These are phyloP conservation scores for Pholiota conissans DNA, from an alignment of 768 basidiomycete species.

Conservation along the genomic window DNA sequence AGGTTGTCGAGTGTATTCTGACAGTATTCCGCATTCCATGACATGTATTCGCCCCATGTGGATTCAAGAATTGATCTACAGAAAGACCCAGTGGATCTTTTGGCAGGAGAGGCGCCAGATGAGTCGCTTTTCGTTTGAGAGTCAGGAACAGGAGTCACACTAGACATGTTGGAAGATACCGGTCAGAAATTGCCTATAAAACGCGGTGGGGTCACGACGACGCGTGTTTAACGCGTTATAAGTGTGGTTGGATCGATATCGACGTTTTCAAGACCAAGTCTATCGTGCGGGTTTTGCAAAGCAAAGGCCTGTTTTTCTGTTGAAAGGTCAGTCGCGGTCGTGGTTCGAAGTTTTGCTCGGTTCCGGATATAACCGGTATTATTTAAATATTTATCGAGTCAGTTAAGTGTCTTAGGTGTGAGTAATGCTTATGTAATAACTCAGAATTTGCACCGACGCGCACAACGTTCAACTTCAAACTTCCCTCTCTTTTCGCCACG, in stretches of 20 bases:
- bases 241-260: not conserved
- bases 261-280: too few species aligned
- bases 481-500: not conserved
- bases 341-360: too few species aligned
- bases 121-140: not conserved
- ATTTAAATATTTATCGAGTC: not conserved
- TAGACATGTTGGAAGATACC: not conserved
- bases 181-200: not conserved
- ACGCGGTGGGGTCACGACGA: not conserved
- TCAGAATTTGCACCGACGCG: not conserved
- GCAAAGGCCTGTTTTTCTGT: too few species aligned
- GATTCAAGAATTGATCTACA: not conserved
- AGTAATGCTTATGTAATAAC: not conserved
- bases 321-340: too few species aligned
- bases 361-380: too few species aligned
- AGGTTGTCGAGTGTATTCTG: constrained; percentile 4
- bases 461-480: not conserved
- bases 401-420: not conserved
- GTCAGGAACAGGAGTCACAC: not conserved
- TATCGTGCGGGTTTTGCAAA: too few species aligned
- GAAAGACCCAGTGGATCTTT: not conserved
- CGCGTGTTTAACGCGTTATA: not conserved
- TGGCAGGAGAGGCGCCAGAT: not conserved
- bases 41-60: constrained; percentile 13
- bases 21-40: constrained; percentile 11